phyloP scores from a whole-genome alignment of 352 stramenopile species.

The Poterioochromonas sp. region DNA sequence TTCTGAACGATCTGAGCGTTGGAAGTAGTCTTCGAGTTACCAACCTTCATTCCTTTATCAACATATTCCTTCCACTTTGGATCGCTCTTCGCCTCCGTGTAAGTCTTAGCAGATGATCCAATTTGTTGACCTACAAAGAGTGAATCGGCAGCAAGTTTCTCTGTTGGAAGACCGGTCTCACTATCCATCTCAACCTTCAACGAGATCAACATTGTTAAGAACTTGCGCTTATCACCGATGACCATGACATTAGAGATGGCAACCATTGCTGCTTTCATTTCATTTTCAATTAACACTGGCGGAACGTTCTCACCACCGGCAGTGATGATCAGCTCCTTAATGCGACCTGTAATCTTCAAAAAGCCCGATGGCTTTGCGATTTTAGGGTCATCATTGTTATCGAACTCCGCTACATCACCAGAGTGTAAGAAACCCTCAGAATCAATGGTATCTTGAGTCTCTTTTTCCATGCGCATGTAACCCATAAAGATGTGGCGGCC shows the following conservation, averaged over 20 bases:
- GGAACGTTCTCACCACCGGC: constrained; percentile 88
- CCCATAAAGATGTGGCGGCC: constrained; percentile 49
- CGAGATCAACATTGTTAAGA: constrained; percentile 72
- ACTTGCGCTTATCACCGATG: constrained; percentile 84
- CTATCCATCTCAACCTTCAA: constrained; percentile 58
- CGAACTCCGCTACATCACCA: constrained; percentile 59
- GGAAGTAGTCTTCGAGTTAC: constrained; percentile 36
- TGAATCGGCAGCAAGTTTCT: constrained; percentile 62
- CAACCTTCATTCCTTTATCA: constrained; percentile 51
- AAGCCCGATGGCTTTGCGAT: constrained; percentile 62
- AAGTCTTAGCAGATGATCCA: constrained; percentile 58
- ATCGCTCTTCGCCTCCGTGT: constrained; percentile 58
- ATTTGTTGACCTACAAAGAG: constrained; percentile 58
- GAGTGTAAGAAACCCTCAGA: constrained; percentile 80
- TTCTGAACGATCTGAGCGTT: constrained; percentile 57
- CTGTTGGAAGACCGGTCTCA: constrained; percentile 49
- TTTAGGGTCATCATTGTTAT: constrained; percentile 47
- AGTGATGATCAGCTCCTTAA: constrained; percentile 89
- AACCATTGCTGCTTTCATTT: constrained; percentile 71
- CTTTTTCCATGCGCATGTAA: constrained; percentile 58
- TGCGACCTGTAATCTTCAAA: constrained; percentile 83
- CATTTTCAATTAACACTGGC: constrained; percentile 78
- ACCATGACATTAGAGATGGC: constrained; percentile 79
- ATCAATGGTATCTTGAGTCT: constrained; percentile 74
- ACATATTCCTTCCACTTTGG: constrained; percentile 65